Evolutionary conservation across 2,329 filamentous ascomycete genomes (phyloP), one percentile per base, ranked within the genome.

Genomic region (Apiospora malaysiana): DNA sequence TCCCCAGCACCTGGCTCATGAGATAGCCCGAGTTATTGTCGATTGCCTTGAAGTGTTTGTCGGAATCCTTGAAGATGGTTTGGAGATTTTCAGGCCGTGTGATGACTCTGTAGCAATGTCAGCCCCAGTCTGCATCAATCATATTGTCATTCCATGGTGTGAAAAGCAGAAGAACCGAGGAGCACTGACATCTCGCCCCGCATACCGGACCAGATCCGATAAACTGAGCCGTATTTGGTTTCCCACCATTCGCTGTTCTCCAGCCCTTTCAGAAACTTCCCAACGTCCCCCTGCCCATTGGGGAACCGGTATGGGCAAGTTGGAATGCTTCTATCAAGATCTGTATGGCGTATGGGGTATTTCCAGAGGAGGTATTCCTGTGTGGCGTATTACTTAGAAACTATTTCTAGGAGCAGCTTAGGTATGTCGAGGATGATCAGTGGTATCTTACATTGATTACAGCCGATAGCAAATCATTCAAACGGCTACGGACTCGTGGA

Each of bases 11-110:
- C 46, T 82, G 72, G 51, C 80, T 74, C 75, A 85, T 72, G 16
- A 75, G 49, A 74, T 76, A 83, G 1, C 84, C 85, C 0, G 80
- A 78, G 72, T 86, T 78, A 70, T 84, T 84, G 70, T 80, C 78
- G 2, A 71, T 47, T 2, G 83, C 84, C 72, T 86, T 85, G 25
- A 71, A 56, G 72, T 86, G 84, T 49, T 75, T 79, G 69, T 85
- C 77, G 0, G 84, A 86, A 72, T 86, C 84, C 43, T 45, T 45
- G 43, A 45, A 45, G 43, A 45, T 45, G 6, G 43, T 45, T 45
- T 45, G 43, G 43, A 45, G 43, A 14, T 45, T 6, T 12, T 45
- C 43, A 45, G 43, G 43, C 43, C 43, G 43, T 45, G 43, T 45
- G 43, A 45, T 45, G 43, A 45, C 43, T 45, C 43, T 45, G 43